These are phyloP conservation scores for Cyberlindnera subsufficiens DNA, from an alignment of 805 yeast species.

Conservation along the genomic window DNA sequence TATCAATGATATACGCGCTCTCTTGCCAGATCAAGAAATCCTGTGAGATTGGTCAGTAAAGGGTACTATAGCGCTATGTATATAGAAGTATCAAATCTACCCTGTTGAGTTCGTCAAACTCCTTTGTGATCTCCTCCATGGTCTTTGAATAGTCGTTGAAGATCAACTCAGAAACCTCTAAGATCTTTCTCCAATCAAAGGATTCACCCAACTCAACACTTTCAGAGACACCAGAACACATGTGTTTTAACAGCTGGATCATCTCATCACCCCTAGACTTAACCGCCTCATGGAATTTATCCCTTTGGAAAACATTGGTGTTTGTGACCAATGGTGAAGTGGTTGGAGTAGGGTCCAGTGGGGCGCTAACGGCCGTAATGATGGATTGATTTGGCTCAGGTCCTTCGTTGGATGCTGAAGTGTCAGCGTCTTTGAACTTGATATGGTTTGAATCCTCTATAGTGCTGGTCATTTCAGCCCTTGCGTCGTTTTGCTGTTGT, in stretches of 20 bases:
- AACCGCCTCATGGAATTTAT: neutral
- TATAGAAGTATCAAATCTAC: constrained; percentile 4
- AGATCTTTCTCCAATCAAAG: constrained; percentile 3
- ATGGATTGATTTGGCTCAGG: neutral
- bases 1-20: constrained; percentile 19
- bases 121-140: constrained; percentile 18
- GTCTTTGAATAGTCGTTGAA: constrained; percentile 16
- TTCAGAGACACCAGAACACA: neutral
- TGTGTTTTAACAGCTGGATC: neutral
- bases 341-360: neutral
- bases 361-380: neutral
- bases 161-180: constrained; percentile 12
- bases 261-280: neutral
- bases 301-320: too few relatives aligned
- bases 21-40: constrained; percentile 24
- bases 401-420: too few relatives aligned
- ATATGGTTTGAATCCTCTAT: too few relatives aligned
- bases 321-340: neutral
- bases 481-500: too few relatives aligned
- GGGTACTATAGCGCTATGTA: neutral
- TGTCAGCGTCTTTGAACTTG: too few relatives aligned
- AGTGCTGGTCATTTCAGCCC: too few relatives aligned
- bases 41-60: constrained; percentile 5
- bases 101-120: constrained; percentile 18
- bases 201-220: neutral